Percentiles rank a stretch among this genome's conserved stretches.
Evolutionary conservation across 2,329 filamentous ascomycete genomes (phyloP).

Genomic region (Lachnellula willkommii): DNA sequence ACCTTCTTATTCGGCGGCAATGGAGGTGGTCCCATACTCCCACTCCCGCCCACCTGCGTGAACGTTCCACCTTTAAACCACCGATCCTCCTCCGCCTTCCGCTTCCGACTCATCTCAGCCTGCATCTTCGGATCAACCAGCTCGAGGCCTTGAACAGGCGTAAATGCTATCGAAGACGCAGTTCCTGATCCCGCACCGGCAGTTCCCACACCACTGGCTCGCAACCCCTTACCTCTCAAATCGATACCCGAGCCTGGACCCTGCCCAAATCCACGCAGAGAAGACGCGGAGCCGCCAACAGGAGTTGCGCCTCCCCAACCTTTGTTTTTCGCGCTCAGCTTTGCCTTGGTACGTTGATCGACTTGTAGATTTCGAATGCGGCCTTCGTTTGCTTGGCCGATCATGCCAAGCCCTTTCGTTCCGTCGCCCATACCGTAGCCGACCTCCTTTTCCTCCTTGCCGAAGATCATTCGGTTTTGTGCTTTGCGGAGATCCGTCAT

Average conservation of each 20-base stretch:
- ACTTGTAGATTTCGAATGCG: slow-evolving; percentile 82
- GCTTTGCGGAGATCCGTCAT: slow-evolving; percentile 96
- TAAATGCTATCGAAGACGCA: slow-evolving; percentile 84
- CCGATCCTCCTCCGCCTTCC: slow-evolving; percentile 88
- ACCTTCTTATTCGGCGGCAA: slow-evolving; percentile 62
- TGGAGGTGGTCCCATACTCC: slow-evolving; percentile 77
- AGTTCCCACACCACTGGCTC: slow-evolving; percentile 75
- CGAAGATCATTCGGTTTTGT: slow-evolving; percentile 93
- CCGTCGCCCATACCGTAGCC: slow-evolving; percentile 83
- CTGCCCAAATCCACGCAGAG: slow-evolving; percentile 71
- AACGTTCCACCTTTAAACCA: slow-evolving; percentile 99
- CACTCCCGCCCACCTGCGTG: slow-evolving; percentile 69
- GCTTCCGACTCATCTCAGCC: slow-evolving; percentile 80
- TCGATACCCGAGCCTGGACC: slow-evolving; percentile 56
- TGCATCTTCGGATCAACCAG: slow-evolving; percentile 89
- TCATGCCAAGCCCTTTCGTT: slow-evolving; percentile 90
- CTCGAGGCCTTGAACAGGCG: slow-evolving; percentile 89
- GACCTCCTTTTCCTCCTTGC: slow-evolving; percentile 89
- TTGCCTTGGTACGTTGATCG: slow-evolving; percentile 87
- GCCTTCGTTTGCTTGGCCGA: slow-evolving; percentile 83
- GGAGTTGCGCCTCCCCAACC: slow-evolving; percentile 77
- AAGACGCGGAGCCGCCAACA: slow-evolving; percentile 66
- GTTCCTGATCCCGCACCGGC: slow-evolving; percentile 64
- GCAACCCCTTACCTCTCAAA: slow-evolving; percentile 67
- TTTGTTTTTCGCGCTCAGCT: slow-evolving; percentile 90